Evolutionary conservation across 495 filamentous ascomycete species (phyloP).

Genomic region (Articulospora tetracladia): DNA sequence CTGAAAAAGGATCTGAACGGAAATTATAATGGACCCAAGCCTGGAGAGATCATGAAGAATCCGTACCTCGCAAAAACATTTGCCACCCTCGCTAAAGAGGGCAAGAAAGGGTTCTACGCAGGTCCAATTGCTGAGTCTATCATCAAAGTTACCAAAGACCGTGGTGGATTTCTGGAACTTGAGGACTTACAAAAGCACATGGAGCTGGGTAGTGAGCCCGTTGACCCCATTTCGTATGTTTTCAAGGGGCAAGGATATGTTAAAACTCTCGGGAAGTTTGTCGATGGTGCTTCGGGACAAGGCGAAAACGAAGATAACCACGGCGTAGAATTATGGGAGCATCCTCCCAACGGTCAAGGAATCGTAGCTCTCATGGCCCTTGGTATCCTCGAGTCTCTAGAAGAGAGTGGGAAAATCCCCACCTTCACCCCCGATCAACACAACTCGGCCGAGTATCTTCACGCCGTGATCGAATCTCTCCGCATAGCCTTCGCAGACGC

Average conservation of each 20-base stretch:
- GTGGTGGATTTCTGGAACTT: slow-evolving; percentile 74
- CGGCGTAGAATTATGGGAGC: slow-evolving; percentile 89
- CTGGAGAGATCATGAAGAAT: slow-evolving; percentile 91
- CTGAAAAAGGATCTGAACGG: slow-evolving; percentile 68
- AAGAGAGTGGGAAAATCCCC: slow-evolving; percentile 65
- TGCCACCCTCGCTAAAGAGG: slow-evolving; percentile 70
- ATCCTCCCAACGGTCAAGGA: slow-evolving; percentile 96
- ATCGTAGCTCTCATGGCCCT: slow-evolving; percentile 93
- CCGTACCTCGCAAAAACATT: slow-evolving; percentile 79
- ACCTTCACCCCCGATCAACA: slow-evolving; percentile 65
- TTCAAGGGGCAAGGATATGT: slow-evolving; percentile 68
- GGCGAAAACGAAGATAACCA: slow-evolving; percentile 41
- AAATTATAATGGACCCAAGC: slow-evolving; percentile 61
- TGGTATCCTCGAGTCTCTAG: slow-evolving; percentile 83
- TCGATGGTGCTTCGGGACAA: slow-evolving; percentile 39
- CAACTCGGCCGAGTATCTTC: slow-evolving; percentile 77
- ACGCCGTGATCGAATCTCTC: slow-evolving; percentile 83
- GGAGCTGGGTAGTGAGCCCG: slow-evolving; percentile 69
- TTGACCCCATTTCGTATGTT: slow-evolving; percentile 74
- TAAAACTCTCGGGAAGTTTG: slow-evolving; percentile 31
- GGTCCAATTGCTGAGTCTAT: slow-evolving; percentile 77
- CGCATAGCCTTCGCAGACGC: slow-evolving; percentile 93
- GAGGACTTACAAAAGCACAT: slow-evolving; percentile 77
- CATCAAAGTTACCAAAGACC: slow-evolving; percentile 68
- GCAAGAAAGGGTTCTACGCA: slow-evolving; percentile 88